Base-by-base conservation (phyloP, 2,329 filamentous ascomycete genomes). In the Apiospora sp. region DNA sequence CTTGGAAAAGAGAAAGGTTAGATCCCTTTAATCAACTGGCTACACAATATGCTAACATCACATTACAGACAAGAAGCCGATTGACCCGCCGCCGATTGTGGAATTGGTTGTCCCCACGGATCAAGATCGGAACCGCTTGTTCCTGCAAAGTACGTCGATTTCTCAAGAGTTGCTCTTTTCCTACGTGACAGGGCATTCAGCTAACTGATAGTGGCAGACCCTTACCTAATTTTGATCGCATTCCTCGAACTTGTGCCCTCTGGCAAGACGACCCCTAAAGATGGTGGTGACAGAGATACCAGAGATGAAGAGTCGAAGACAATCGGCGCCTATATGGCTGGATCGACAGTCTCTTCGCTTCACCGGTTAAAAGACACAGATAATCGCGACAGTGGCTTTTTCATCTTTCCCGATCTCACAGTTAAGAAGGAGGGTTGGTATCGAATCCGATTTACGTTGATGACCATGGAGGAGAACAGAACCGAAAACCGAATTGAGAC, bases 371-470 rank as follows among this genome's bases (percentile, higher is more conserved):
- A 96, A 81, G 93, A 97, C 79, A 87, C 90, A 3, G 88, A 92
- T 78, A 95, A 95, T 79, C 86, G 85, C 84, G 94, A 96, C 81
- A 93, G 93, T 14, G 94, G 92, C 0, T 97, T 95, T 83, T 97
- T 97, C 79, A 92, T 97, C n/a, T 97, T 97, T 82, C 93, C 93
- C 6, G 94, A 98, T 81, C 86, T 98, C 30, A 96, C 94, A 0
- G 91, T 96, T 73, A 92, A 92, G 79, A 86, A 91, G 34, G 90
- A 93, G 77, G 95, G 95, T 43, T 87, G 86, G 27, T 96, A 91
- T 79, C 87, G 92, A 48, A 87, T 98, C 51, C 89, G 91, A 71
- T 97, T 98, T 80, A 92, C 90, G 68, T 86, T 97, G 19, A 95
- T 92, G 81, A 93, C 95, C 81, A 90, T 94, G 83, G 86, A 82